Evolutionary conservation across 495 filamentous ascomycete species (phyloP), one percentile per base, ranked within the genome.

Genomic region (Trichoderma gamsii): DNA sequence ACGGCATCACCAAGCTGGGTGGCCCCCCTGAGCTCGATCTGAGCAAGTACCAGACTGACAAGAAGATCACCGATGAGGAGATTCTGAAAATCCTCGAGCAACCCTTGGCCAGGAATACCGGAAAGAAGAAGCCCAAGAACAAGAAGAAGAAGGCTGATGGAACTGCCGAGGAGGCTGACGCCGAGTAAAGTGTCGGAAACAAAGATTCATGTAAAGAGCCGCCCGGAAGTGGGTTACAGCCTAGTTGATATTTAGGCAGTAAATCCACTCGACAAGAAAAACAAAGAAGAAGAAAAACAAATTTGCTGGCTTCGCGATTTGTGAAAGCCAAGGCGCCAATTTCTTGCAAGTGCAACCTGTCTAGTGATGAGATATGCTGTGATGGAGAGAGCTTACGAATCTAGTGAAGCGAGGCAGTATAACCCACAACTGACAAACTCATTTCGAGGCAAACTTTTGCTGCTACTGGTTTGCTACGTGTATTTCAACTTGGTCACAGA

Each of bases 61-160:
- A 99, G 86, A 97, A 97, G 87, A 95, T 99, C 76, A 90, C 88
- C 68, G 93, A 98, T 73, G 91, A 95, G 78, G 93, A 97, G 79
- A 85, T 99, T 70, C 88, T 97, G 67, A 90, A 92, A 83, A 94
- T 99, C 70, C 83, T 99, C 63, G 92, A 92, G 79, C 89, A 89
- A 76, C 93, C 95, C 16, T 78, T 97, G 67, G 83, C 89, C 70
- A 88, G 86, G 73, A 89, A 88, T 66, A 88, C 89, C 49, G 88
- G 88, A 70, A 85, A 86, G 72, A 92, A 93, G 83, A 92, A 94
- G 81, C 95, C 95, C 86, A 96, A 94, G 90, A 90, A 90, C 86
- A 87, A 87, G 82, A 87, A 87, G 79, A 77, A 82, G 66, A 91
- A 91, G 86, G 88, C 89, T 81, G 80, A 81, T 43, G 81, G 80